Conservation (phyloP, 108 stramenopile genomes). For the Skeletonema potamos region DNA sequence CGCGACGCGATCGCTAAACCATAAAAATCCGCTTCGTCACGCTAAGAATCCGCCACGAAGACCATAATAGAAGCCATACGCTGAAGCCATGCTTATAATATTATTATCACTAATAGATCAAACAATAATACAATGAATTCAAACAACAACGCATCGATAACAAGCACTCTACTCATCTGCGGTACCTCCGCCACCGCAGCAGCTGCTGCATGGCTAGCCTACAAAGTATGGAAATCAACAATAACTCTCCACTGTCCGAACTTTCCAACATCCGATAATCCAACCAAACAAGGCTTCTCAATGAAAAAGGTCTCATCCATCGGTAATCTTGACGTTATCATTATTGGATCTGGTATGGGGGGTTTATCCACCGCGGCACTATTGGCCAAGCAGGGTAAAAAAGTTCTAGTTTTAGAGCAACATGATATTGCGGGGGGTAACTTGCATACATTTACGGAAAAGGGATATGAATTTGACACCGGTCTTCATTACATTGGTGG, state of each 20-base stretch:
- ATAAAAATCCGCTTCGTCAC: too few species aligned
- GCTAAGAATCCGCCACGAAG: too few species aligned
- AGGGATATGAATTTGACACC: slow-evolving; percentile 60
- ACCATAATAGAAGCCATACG: too few species aligned
- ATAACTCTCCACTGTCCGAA: slow-evolving; percentile 10
- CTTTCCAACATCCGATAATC: slow-evolving; percentile 11
- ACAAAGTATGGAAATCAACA: background rate
- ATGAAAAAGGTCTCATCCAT: slow-evolving; percentile 11
- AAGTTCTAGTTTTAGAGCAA: slow-evolving; percentile 60
- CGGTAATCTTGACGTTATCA: slow-evolving; percentile 40
- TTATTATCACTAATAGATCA: too few species aligned
- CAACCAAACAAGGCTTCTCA: slow-evolving; percentile 41
- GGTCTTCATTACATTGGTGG: slow-evolving; percentile 63
- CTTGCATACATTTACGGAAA: slow-evolving; percentile 53
- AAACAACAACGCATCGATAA: background rate
- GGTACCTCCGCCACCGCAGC: background rate
- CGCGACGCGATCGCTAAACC: too few species aligned
- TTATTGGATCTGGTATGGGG: slow-evolving; percentile 62
- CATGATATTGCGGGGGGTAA: slow-evolving; percentile 55
- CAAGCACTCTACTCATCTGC: background rate
- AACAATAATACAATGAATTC: background rate
- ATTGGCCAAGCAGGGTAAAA: slow-evolving; percentile 52
- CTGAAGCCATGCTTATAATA: too few species aligned
- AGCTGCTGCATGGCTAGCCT: background rate
- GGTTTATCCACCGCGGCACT: slow-evolving; percentile 49